Evolutionary conservation across 129 eudicot species (phyloP), one percentile per base, ranked within the genome.

Genomic region (Escallonia rubra): DNA sequence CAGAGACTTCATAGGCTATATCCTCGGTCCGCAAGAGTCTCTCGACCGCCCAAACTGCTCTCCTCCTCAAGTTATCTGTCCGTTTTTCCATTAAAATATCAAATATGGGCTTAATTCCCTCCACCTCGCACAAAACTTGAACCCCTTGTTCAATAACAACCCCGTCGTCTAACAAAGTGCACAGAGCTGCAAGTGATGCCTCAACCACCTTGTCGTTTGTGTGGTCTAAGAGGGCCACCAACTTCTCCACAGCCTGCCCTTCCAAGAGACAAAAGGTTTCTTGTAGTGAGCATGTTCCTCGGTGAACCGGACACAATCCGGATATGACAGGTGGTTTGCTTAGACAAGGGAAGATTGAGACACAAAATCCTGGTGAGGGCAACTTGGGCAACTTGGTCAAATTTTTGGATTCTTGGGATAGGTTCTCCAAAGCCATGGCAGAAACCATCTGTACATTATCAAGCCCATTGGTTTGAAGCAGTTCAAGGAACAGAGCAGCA

Each of bases 1-100:
- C 78, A 0, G 98, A 81, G 14, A 92, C 85, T 42, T 85, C 87
- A 59, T 48, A 73, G 0, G 96, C 91, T 50, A 92, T 88, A 14
- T 86, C 88, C 5, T 84, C 87, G 3, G 77, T 81, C 16, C 96
- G 71, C 70, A 92, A 62, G 13, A 92, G 69, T 66, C 98, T 81
- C 66, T 88, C 98, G 42, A 80, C 95, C n/a, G 79, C 89, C 98
- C 98, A 92, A 63, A 92, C 96, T 1, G 87, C 87, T 49, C 87
- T 84, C 65, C 83, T 76, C 61, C 75, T 77, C 52, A 88, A 73
- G 41, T 70, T 81, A 41, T 86, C 98, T 0, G 87, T 83, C 14
- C 88, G 83, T 59, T 78, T 92, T 72, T 88, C 95, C 4, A 79
- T 84, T 67, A 92, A 79, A 44, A 92, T 83, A 12, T 88, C 91